A percentile compares a stretch with the other conserved stretches of the same genome.
These are phyloP conservation scores for Hyaloscypha variabilis DNA, from an alignment of 495 filamentous ascomycete genomes.

Conservation along the genomic window DNA sequence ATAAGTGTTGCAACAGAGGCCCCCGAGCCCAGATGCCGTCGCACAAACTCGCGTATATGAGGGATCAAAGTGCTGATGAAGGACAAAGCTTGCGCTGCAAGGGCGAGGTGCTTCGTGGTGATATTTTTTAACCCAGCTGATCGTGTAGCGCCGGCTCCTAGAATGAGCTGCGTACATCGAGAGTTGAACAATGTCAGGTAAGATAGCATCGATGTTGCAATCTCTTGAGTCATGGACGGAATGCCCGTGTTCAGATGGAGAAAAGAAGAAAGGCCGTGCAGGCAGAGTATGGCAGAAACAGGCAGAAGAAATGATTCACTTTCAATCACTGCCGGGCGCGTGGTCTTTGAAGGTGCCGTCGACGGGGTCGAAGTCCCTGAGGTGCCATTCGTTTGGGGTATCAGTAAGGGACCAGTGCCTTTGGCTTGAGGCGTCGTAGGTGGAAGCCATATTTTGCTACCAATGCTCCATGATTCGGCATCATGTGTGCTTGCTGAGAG, in stretches of 20 bases:
- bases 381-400: conserved; percentile 30
- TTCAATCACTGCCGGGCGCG: conserved; percentile 76
- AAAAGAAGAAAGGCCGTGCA: conserved; percentile 80
- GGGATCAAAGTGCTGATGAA: conserved; percentile 89
- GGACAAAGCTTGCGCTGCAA: conserved; percentile 86
- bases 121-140: conserved; percentile 96
- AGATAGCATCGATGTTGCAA: conserved; percentile 63
- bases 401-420: conserved; percentile 4
- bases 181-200: conserved; percentile 93
- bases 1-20: conserved; percentile 54
- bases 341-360: conserved; percentile 57
- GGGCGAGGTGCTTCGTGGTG: conserved; percentile 90
- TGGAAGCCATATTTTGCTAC: conserved; percentile 71
- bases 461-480: conserved; percentile 69
- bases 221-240: conserved; percentile 83
- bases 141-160: conserved; percentile 88
- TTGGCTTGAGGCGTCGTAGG: conserved; percentile 38
- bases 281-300: conserved; percentile 74
- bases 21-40: conserved; percentile 66
- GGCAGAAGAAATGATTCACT: conserved; percentile 85
- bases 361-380: conserved; percentile 33
- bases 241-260: conserved; percentile 81
- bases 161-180: conserved; percentile 88
- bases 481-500: conserved; percentile 81
- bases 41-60: conserved; percentile 87